Conservation (phyloP, 2,329 filamentous ascomycete genomes). For the Diaporthe velutina region DNA sequence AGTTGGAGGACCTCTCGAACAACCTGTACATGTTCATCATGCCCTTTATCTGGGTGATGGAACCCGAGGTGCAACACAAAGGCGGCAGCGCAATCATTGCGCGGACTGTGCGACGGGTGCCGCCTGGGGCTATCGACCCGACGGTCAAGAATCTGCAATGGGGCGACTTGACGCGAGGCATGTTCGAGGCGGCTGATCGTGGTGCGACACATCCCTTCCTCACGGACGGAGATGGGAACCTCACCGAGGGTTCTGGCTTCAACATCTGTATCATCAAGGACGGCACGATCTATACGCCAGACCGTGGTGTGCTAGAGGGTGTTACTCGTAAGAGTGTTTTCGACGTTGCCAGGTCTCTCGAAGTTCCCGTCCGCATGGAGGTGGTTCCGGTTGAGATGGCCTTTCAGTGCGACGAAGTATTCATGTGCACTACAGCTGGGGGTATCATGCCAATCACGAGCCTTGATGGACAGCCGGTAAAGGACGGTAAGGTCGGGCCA, state of each 20-base stretch:
- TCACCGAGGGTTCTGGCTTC: conserved; percentile 65
- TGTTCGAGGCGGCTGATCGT: conserved; percentile 62
- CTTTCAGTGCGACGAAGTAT: conserved; percentile 61
- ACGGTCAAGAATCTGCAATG: conserved; percentile 66
- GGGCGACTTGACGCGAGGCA: conserved; percentile 60
- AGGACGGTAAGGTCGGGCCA: conserved; percentile 57
- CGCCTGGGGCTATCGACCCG: conserved; percentile 62
- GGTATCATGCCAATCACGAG: conserved; percentile 65
- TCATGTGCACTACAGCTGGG: conserved; percentile 66
- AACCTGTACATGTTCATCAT: conserved; percentile 61
- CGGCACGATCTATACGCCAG: conserved; percentile 58
- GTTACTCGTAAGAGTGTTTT: conserved; percentile 63
- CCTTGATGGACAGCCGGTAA: conserved; percentile 57
- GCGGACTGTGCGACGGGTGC: conserved; percentile 58
- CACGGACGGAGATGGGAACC: conserved; percentile 61
- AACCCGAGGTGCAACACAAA: conserved; percentile 54
- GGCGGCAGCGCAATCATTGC: conserved; percentile 60
- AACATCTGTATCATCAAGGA: conserved; percentile 62
- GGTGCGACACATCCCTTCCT: conserved; percentile 62
- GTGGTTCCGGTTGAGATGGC: conserved; percentile 55
- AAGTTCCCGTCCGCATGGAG: conserved; percentile 53
- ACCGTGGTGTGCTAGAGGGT: conserved; percentile 61
- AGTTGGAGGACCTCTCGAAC: conserved; percentile 52
- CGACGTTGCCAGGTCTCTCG: conserved; percentile 52
- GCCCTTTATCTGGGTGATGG: conserved; percentile 65